Base-by-base conservation (phyloP, 768 basidiomycete genomes). In the Lactarius trivialis region DNA sequence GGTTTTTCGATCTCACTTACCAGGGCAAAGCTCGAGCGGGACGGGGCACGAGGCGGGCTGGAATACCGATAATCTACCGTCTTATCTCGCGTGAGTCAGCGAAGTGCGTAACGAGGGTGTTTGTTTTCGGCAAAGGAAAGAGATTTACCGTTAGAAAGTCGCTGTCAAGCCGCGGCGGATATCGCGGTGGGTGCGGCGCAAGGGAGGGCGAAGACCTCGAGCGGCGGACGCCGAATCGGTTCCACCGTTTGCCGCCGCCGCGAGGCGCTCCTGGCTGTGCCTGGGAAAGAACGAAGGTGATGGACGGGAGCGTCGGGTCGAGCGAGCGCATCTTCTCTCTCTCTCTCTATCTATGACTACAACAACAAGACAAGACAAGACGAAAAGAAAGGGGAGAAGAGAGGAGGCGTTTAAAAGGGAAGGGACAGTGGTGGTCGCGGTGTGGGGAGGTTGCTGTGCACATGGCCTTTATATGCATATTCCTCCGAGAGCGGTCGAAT, bases 1-100 rank as follows among this genome's bases (percentile, higher is more conserved):
- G 32, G 8, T 33, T 4, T 33, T 21, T n/a, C 21, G n/a, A 11
- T 41, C 7, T 3, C 2, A 55, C 65, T 11, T 66, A 65, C 67
- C 51, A 67, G 28, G 32, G 67, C 65, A 32, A 59, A 66, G 58
- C 67, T 67, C 19, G 67, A 67, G 26, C 67, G 67, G 43, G 58
- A 50, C 2, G 60, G 60, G 11, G 59, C 50, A 36, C 55, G 53
- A 34, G 65, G 65, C 15, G 64, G 58, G 32, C 36, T 50, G 9
- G 50, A 37, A 56, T 55, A 60, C 19, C 61, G 65, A 51, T 60
- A 63, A 58, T 67, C 67, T 54, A 65, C 65, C 15, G 67, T 65
- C 56, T 65, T n/a, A n/a, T 61, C 58, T 60, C 34, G 56, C 51
- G 61, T 36, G 28, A 58, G 56, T 52, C 39, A 52, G 28, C 1